Evolutionary conservation across 331 rosid genomes (phyloP).

Genomic region (Malus hybrid): DNA sequence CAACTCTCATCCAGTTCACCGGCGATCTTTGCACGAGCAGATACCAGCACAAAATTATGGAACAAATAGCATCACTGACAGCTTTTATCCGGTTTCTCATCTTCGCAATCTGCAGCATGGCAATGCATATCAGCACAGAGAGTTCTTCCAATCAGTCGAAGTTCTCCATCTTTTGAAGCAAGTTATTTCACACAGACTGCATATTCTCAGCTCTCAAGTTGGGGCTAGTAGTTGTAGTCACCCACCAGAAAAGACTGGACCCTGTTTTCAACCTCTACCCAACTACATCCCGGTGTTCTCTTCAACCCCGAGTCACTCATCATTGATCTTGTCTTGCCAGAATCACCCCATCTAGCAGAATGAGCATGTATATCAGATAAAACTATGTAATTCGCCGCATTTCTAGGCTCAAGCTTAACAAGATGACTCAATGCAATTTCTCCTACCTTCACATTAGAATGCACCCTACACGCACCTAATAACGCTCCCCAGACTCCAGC

Average conservation of each 20-base stretch:
- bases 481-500: slow-evolving; percentile 79
- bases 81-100: background rate
- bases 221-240: slow-evolving; percentile 9
- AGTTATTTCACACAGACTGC: background rate
- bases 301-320: slow-evolving; percentile 33
- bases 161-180: slow-evolving; percentile 4
- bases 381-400: slow-evolving; percentile 41
- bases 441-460: slow-evolving; percentile 54
- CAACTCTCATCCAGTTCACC: slow-evolving; percentile 1
- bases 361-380: slow-evolving; percentile 53
- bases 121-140: background rate
- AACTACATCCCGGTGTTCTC: slow-evolving; percentile 63
- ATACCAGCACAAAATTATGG: slow-evolving; percentile 2
- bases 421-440: slow-evolving; percentile 55
- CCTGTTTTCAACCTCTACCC: slow-evolving; percentile 41
- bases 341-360: slow-evolving; percentile 48
- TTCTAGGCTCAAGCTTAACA: slow-evolving; percentile 57
- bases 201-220: background rate
- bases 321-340: slow-evolving; percentile 34
- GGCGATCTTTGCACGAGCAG: slow-evolving; percentile 1
- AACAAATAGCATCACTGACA: background rate
- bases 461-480: slow-evolving; percentile 59
- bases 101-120: background rate
- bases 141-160: background rate
- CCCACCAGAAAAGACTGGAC: background rate